A percentile compares a stretch with the other conserved stretches of the same genome.
Evolutionary conservation across 345 rosid genomes (phyloP).

Genomic region (Microthlaspi erraticum): DNA sequence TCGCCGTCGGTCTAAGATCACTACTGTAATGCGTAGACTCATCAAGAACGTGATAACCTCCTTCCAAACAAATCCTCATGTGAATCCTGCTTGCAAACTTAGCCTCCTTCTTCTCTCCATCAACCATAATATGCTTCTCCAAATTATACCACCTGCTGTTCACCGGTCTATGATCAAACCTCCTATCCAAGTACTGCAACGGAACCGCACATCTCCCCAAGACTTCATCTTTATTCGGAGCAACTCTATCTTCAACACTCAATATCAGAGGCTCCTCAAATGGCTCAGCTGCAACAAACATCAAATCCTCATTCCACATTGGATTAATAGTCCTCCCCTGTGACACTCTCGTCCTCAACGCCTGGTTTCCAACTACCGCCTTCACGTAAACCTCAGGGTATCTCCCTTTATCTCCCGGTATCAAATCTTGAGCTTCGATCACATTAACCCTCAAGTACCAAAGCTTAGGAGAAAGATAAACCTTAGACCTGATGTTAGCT

Average conservation of each 20-base stretch:
- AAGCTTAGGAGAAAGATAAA: conserved; percentile 89
- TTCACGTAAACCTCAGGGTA: conserved; percentile 83
- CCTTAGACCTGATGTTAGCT: conserved; percentile 85
- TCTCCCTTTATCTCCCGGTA: conserved; percentile 62
- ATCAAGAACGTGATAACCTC: conserved; percentile 92
- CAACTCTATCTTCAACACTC: conserved; percentile 83
- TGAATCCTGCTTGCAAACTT: conserved; percentile 91
- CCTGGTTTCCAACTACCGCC: conserved; percentile 69
- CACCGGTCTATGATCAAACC: conserved; percentile 75
- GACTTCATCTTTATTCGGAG: conserved; percentile 81
- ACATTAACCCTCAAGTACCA: conserved; percentile 96
- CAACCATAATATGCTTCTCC: conserved; percentile 68
- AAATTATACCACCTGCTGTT: conserved; percentile 80
- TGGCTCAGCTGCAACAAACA: conserved; percentile 95
- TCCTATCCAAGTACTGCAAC: conserved; percentile 62
- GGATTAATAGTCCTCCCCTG: conserved; percentile 71
- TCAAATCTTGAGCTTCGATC: conserved; percentile 91
- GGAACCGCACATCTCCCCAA: conserved; percentile 66
- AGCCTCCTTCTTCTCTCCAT: conserved; percentile 75
- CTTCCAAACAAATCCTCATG: conserved; percentile 87
- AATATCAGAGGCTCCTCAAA: conserved; percentile 81
- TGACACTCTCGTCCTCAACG: conserved; percentile 64
- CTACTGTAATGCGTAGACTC: conserved; percentile 94
- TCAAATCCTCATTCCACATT: conserved; percentile 94
- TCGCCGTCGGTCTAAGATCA: conserved; percentile 92